Conservation (phyloP, 106 monocot genomes). For the Cymbidium sinense region DNA sequence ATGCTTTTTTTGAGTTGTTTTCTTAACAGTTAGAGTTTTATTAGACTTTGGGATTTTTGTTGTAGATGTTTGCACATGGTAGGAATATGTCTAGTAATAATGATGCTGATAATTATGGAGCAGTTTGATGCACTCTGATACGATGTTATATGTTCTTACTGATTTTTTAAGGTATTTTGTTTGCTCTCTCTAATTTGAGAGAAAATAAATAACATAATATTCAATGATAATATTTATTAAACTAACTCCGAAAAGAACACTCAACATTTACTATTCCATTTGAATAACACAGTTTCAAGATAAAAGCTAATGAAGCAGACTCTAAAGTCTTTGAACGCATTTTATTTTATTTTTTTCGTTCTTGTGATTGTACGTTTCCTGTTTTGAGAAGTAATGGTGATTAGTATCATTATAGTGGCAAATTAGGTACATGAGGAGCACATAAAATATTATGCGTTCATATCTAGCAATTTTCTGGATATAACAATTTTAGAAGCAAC, state of each 20-base stretch:
- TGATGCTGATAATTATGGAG: background rate
- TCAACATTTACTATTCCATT: background rate
- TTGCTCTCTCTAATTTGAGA: background rate
- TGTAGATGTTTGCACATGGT: background rate
- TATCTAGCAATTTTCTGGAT: background rate
- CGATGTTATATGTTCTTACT: background rate
- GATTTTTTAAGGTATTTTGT: background rate
- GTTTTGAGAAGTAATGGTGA: background rate
- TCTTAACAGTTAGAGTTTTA: background rate
- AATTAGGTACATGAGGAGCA: background rate
- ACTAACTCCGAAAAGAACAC: background rate
- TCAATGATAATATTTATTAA: background rate
- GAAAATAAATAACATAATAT: background rate
- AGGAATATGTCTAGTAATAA: background rate
- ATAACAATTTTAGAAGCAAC: background rate
- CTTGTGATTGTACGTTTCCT: background rate
- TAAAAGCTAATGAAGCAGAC: background rate
- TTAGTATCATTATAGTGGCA: background rate
- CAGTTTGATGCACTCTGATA: background rate
- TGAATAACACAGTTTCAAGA: background rate
- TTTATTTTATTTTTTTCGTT: background rate
- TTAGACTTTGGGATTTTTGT: background rate
- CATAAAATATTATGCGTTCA: background rate
- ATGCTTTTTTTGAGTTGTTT: background rate
- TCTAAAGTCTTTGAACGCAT: background rate